Evolutionary conservation across 257 asterid species (phyloP).

Genomic region (Ilex aquifolium): DNA sequence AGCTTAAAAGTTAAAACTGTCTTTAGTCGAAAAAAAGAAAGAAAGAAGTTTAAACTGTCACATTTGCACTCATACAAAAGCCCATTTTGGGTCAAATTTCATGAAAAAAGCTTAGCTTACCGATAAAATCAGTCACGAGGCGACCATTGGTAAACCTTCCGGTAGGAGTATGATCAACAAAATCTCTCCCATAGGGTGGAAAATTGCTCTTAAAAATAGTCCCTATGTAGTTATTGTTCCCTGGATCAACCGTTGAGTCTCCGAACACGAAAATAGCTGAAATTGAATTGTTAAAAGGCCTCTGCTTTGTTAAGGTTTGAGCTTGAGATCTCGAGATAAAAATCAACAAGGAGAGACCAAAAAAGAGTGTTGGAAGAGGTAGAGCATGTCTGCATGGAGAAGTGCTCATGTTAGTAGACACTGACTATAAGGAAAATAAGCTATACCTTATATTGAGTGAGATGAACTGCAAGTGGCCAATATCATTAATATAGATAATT

Average conservation of each 20-base stretch:
- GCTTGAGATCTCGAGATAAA: not conserved
- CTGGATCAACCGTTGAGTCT: conserved; percentile 79
- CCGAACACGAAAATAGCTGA: conserved; percentile 61
- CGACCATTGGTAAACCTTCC: conserved; percentile 80
- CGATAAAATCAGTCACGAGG: conserved; percentile 58
- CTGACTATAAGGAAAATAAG: too few species aligned
- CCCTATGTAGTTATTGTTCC: conserved; percentile 57
- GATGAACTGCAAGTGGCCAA: too few species aligned
- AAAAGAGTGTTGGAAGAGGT: conserved; percentile 3
- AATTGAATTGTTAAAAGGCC: conserved; percentile 7
- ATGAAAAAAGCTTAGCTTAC: conserved; percentile 18
- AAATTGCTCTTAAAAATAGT: conserved; percentile 56
- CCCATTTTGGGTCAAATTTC: not conserved
- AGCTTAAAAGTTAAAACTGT: too few species aligned
- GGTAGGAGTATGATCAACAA: conserved; percentile 41
- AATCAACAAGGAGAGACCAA: conserved; percentile 2
- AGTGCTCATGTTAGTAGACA: too few species aligned
- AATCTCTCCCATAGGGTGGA: conserved; percentile 71
- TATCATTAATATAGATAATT: too few species aligned
- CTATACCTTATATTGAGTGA: too few species aligned
- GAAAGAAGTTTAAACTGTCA: too few species aligned
- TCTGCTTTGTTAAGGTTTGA: not conserved
- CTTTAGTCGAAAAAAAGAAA: too few species aligned
- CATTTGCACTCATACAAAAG: too few species aligned
- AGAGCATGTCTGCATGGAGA: not conserved